phyloP scores from a whole-genome alignment of 163 green algal species.

The Botryococcus braunii region DNA sequence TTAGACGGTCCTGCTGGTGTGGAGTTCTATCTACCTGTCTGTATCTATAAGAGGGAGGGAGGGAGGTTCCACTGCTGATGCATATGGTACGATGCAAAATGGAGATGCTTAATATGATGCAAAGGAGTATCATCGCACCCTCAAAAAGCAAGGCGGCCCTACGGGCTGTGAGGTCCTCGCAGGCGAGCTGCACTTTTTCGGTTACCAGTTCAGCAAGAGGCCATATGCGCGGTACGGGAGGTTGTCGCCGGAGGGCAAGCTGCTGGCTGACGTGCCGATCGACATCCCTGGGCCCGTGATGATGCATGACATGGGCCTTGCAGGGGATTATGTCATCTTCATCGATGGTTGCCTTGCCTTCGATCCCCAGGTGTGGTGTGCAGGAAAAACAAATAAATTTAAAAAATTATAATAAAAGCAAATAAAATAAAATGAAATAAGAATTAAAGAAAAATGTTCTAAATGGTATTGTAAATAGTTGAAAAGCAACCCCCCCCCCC shows the following conservation, averaged over 20 bases:
- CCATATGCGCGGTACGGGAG: slow-evolving; percentile 24
- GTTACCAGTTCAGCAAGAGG: slow-evolving; percentile 39
- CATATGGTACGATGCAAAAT: background rate
- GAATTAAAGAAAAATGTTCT: too few relatives aligned
- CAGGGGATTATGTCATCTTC: slow-evolving; percentile 39
- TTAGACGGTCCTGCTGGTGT: too few relatives aligned
- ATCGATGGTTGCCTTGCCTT: slow-evolving; percentile 56
- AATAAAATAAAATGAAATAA: too few relatives aligned
- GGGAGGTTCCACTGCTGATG: background rate
- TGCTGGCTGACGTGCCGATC: slow-evolving; percentile 22
- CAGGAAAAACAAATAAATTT: too few relatives aligned
- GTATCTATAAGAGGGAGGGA: too few relatives aligned
- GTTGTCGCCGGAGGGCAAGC: slow-evolving; percentile 16
- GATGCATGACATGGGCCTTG: slow-evolving; percentile 58
- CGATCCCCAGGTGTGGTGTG: slow-evolving; percentile 30
- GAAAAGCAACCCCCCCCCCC: too few relatives aligned
- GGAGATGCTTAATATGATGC: background rate
- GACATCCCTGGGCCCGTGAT: slow-evolving; percentile 10
- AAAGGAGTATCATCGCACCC: too few relatives aligned
- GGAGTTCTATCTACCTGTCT: too few relatives aligned
- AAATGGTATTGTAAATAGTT: too few relatives aligned
- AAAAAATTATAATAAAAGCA: too few relatives aligned
- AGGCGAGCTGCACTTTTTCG: slow-evolving; percentile 52
- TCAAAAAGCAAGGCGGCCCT: too few relatives aligned
- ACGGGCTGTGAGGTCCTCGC: too few relatives aligned